Evolutionary conservation across 1,139 yeast genomes (phyloP), one percentile per base, ranked within the genome.

Genomic region (Geotrichum fermentans): DNA sequence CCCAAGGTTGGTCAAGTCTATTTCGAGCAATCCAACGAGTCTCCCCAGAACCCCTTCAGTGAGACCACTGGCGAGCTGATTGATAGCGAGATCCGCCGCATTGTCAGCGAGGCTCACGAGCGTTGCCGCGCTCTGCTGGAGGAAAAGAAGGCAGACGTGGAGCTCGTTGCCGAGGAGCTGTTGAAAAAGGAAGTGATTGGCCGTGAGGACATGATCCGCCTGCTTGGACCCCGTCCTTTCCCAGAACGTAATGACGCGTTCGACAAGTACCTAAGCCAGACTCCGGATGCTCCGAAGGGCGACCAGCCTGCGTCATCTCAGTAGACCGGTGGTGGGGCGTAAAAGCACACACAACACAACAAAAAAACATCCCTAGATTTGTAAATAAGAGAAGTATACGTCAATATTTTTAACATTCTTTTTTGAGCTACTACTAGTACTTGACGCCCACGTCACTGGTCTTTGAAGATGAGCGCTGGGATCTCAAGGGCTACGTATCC

Each of bases 201-300:
- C 1, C 79, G 97, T 65, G 92, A 85, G 57, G 97, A 90, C 66
- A 87, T 90, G 92, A 80, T 88, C 53, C 73, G 89, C 56, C 68
- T 90, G 47, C 73, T 90, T 47, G 97, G 97, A 1, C 83, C 85
- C 59, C 77, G 97, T 56, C 96, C 96, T 11, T 90, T 83, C 75
- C 83, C 86, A 5, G 96, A 89, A 63, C 79, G 79, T 58, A 89
- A 89, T 61, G 96, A 88, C 61, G 96, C 96, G 2, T 90, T 90
- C 69, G 96, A 88, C 68, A 89, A 90, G 66, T 92, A 92, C 64
- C 65, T 74, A 24, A 57, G 58, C 30, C 59, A 58, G 34, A 59
- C 45, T 7, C 50, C 50, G 11, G 39, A 46, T 11, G 39, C 39
- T 11, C 28, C n/a, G 2, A 32, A n/a, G 16, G 17, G 4, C 45